These are phyloP conservation scores for Leucocoprinus leucothites DNA, from an alignment of 768 basidiomycete species.

Conservation along the genomic window DNA sequence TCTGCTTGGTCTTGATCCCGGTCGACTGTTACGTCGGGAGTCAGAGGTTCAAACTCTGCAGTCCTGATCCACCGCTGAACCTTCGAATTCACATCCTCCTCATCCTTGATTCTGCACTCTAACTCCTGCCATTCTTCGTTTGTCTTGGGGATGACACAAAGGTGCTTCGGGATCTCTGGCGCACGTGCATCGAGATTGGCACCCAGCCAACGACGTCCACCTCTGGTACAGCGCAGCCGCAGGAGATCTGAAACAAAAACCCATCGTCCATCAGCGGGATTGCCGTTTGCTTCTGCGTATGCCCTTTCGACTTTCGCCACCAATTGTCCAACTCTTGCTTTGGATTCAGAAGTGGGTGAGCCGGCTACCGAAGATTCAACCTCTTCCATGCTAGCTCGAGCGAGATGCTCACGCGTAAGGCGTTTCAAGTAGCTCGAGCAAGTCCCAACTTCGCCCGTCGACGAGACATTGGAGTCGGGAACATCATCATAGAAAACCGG, in stretches of 20 bases:
- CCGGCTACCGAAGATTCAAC: neutral
- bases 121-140: conserved; percentile 3
- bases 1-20: neutral
- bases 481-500: conserved; percentile 3
- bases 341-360: neutral
- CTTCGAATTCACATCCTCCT: conserved; percentile 7
- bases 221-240: conserved; percentile 4
- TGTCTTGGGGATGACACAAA: conserved; percentile 2
- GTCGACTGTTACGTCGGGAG: conserved; percentile 6
- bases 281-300: conserved; percentile 6
- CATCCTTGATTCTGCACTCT: conserved; percentile 6
- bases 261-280: conserved; percentile 11
- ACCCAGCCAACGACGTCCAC: conserved; percentile 6
- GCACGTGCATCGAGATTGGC: neutral
- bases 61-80: conserved; percentile 11
- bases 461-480: conserved; percentile 1
- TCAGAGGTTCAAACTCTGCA: conserved; percentile 10
- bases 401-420: conserved; percentile 10
- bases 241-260: conserved; percentile 5
- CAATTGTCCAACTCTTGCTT: neutral
- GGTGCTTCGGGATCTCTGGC: neutral
- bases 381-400: conserved; percentile 11
- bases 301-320: conserved; percentile 6
- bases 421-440: conserved; percentile 6
- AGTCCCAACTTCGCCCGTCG: neutral